A percentile compares a stretch with the other conserved stretches of the same genome.
Evolutionary conservation across 495 filamentous ascomycete genomes (phyloP).

Genomic region (Aspergillus panamensis): DNA sequence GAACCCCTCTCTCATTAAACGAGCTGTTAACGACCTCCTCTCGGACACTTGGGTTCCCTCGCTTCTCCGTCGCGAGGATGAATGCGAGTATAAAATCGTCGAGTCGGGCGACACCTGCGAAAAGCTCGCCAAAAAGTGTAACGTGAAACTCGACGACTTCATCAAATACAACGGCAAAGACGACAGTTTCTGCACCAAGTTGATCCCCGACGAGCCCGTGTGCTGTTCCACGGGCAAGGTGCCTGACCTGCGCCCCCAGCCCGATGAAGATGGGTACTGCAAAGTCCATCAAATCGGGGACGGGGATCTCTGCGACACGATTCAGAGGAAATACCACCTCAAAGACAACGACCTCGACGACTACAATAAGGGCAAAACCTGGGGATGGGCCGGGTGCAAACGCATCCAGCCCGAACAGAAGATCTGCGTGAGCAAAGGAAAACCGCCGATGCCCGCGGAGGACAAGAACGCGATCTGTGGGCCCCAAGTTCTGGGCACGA

Average conservation of each 20-base stretch:
- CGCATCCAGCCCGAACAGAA: neutral
- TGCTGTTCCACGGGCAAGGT: neutral
- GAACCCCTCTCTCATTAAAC: too few relatives aligned
- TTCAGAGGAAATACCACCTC: neutral
- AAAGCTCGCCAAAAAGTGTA: neutral
- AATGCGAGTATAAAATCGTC: neutral
- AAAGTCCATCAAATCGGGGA: neutral
- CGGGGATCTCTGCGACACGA: neutral
- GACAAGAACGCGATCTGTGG: neutral
- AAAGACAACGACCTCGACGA: constrained; percentile 25
- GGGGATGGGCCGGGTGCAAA: constrained; percentile 16
- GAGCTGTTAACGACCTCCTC: too few relatives aligned
- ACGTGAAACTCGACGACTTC: neutral
- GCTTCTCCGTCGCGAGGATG: neutral
- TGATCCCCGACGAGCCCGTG: neutral
- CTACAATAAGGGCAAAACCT: constrained; percentile 38
- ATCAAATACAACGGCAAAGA: neutral
- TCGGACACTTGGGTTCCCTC: neutral
- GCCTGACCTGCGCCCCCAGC: neutral
- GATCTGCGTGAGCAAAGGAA: neutral
- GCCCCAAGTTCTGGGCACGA: neutral
- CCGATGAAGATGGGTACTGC: neutral
- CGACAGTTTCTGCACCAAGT: neutral
- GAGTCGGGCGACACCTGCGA: neutral
- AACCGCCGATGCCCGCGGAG: neutral